Evolutionary conservation across 2,329 filamentous ascomycete genomes (phyloP).

Genomic region (Penicillium sp.): DNA sequence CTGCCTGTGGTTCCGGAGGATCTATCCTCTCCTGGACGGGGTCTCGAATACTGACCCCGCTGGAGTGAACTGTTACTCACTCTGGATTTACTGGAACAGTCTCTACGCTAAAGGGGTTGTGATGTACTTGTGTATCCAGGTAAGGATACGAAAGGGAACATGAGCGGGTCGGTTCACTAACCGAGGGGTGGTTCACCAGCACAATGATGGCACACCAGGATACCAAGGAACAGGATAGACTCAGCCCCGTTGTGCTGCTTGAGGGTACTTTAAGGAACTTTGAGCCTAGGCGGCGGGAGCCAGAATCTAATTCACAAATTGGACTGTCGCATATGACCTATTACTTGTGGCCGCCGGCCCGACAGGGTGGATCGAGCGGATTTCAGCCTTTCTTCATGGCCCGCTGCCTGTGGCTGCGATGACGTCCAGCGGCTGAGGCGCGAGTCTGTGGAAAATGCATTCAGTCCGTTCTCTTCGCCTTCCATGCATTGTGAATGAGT

Average conservation of each 20-base stretch:
- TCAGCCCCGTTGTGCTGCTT: constrained; percentile 18
- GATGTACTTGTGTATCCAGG: constrained; percentile 17
- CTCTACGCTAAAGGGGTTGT: constrained; percentile 8
- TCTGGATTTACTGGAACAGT: constrained; percentile 3
- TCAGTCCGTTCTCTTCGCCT: neutral
- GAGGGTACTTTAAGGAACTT: constrained; percentile 24
- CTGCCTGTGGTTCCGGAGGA: constrained; percentile 5
- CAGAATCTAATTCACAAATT: constrained; percentile 23
- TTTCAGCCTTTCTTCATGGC: constrained; percentile 9
- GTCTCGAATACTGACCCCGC: constrained; percentile 8
- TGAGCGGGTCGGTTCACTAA: constrained; percentile 24
- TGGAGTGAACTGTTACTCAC: constrained; percentile 9
- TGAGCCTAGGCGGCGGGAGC: constrained; percentile 20
- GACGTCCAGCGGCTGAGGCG: constrained; percentile 16
- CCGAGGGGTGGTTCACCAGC: constrained; percentile 24
- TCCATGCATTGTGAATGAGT: neutral
- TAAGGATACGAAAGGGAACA: constrained; percentile 13
- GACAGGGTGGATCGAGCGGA: constrained; percentile 25
- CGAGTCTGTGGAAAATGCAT: constrained; percentile 15
- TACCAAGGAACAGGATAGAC: constrained; percentile 23
- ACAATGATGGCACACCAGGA: constrained; percentile 1
- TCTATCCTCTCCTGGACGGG: neutral
- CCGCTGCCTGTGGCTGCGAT: constrained; percentile 14
- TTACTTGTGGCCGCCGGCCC: constrained; percentile 20
- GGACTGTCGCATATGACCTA: constrained; percentile 23